Conservation (phyloP, 2,329 filamentous ascomycete genomes). For the Neodidymelliopsis sp. region DNA sequence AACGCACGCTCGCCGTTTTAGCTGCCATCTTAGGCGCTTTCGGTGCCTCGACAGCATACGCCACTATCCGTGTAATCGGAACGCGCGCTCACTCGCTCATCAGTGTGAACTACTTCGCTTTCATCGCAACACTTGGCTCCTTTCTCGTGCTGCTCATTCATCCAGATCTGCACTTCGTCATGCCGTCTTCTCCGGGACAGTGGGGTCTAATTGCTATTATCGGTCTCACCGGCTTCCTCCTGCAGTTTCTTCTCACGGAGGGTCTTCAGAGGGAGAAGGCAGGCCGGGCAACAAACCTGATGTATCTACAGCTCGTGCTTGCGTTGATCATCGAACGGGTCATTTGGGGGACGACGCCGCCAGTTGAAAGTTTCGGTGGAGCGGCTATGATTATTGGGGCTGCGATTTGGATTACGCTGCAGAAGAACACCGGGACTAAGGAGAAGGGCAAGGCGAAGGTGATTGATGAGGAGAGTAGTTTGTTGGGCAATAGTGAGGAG, state of each 20-base stretch:
- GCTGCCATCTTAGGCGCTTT: constrained; percentile 77
- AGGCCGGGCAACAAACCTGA: constrained; percentile 66
- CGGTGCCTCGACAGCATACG: constrained; percentile 75
- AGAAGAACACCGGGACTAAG: constrained; percentile 24
- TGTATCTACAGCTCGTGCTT: constrained; percentile 72
- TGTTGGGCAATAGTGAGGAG: constrained; percentile 22
- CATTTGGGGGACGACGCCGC: constrained; percentile 55
- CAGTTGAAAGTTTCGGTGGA: constrained; percentile 32
- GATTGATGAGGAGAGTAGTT: constrained; percentile 31
- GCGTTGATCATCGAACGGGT: constrained; percentile 68
- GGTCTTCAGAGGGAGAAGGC: constrained; percentile 74
- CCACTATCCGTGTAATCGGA: constrained; percentile 79
- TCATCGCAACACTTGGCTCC: constrained; percentile 71
- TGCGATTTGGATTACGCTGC: constrained; percentile 37
- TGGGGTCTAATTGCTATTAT: constrained; percentile 74
- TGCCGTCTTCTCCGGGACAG: constrained; percentile 61
- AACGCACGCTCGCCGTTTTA: constrained; percentile 72
- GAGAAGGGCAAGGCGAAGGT: constrained; percentile 11
- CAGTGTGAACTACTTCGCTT: constrained; percentile 81
- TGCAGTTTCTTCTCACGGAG: constrained; percentile 81
- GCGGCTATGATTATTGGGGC: constrained; percentile 36
- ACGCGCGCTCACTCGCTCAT: constrained; percentile 78
- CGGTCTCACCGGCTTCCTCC: constrained; percentile 74
- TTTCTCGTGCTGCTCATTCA: constrained; percentile 62
- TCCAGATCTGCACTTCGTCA: constrained; percentile 62